These are phyloP conservation scores for Aristolochia californica DNA, from an alignment of 164 flowering plant genomes.

Conservation along the genomic window DNA sequence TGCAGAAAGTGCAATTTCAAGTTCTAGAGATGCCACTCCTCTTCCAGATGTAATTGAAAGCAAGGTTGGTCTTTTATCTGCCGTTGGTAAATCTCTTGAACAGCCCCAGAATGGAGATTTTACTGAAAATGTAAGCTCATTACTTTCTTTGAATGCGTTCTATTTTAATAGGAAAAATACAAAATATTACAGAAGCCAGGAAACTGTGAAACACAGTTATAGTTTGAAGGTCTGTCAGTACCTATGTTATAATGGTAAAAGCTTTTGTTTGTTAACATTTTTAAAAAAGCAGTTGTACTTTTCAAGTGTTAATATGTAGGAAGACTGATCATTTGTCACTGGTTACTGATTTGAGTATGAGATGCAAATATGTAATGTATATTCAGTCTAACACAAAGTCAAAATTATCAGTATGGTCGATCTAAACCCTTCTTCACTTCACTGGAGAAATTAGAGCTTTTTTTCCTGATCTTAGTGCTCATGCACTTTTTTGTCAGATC, in stretches of 20 bases:
- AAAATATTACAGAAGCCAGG: background rate
- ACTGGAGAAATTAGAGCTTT: too few species aligned
- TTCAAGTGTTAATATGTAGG: too few species aligned
- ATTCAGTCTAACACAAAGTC: too few species aligned
- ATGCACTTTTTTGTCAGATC: too few species aligned
- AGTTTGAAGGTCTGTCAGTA: background rate
- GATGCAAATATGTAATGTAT: too few species aligned
- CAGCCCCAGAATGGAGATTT: conserved; percentile 51
- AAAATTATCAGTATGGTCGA: too few species aligned
- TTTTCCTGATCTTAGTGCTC: too few species aligned
- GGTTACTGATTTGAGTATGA: too few species aligned
- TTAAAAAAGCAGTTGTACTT: too few species aligned
- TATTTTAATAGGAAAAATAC: too few species aligned
- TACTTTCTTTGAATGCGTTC: background rate
- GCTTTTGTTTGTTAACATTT: background rate
- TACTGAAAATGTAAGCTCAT: conserved; percentile 51
- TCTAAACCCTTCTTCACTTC: too few species aligned
- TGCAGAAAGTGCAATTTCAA: conserved; percentile 49
- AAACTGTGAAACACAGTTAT: background rate
- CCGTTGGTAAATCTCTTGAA: conserved; percentile 44
- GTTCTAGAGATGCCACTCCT: conserved; percentile 40
- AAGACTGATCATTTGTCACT: too few species aligned
- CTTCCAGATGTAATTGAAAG: conserved; percentile 76
- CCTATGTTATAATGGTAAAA: background rate
- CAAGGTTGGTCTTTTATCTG: conserved; percentile 44